Conservation (phyloP, 2,329 filamentous ascomycete genomes). For the Dichotomopilus funicola region DNA sequence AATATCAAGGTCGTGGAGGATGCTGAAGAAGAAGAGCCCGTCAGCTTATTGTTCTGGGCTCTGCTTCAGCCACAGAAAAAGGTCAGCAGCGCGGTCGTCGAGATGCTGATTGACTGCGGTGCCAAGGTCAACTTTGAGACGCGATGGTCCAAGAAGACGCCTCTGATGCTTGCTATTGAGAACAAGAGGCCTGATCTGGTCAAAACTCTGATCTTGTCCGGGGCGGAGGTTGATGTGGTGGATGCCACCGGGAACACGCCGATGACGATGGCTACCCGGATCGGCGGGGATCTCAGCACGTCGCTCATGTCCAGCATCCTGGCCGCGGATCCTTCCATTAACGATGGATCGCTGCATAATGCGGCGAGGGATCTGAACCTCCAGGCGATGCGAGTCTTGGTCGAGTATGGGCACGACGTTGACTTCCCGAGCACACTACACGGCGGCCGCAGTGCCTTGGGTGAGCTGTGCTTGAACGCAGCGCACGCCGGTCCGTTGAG, state of each 20-base stretch:
- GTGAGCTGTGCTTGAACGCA: constrained; percentile 55
- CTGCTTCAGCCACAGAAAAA: constrained; percentile 57
- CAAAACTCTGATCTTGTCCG: constrained; percentile 48
- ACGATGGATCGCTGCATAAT: constrained; percentile 63
- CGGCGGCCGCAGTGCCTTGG: constrained; percentile 55
- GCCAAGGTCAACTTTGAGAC: constrained; percentile 54
- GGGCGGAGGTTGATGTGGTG: constrained; percentile 52
- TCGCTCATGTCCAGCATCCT: constrained; percentile 50
- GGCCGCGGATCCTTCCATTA: constrained; percentile 48
- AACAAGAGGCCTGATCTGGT: constrained; percentile 51
- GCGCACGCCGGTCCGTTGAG: constrained; percentile 41
- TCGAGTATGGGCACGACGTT: constrained; percentile 54
- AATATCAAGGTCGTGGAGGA: constrained; percentile 39
- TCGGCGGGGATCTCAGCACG: constrained; percentile 47
- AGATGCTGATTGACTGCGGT: constrained; percentile 46
- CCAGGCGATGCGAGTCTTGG: constrained; percentile 47
- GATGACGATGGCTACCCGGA: constrained; percentile 51
- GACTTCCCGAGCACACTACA: constrained; percentile 60
- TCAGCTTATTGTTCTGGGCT: constrained; percentile 55
- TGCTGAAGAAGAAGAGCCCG: constrained; percentile 45
- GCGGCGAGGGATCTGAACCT: constrained; percentile 54
- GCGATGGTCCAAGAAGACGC: constrained; percentile 45
- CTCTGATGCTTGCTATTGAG: constrained; percentile 54
- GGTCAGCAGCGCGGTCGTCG: constrained; percentile 52
- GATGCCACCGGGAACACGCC: constrained; percentile 54